phyloP scores from a whole-genome alignment of 2,329 filamentous ascomycete genomes.

The Colletotrichum coccodes region DNA sequence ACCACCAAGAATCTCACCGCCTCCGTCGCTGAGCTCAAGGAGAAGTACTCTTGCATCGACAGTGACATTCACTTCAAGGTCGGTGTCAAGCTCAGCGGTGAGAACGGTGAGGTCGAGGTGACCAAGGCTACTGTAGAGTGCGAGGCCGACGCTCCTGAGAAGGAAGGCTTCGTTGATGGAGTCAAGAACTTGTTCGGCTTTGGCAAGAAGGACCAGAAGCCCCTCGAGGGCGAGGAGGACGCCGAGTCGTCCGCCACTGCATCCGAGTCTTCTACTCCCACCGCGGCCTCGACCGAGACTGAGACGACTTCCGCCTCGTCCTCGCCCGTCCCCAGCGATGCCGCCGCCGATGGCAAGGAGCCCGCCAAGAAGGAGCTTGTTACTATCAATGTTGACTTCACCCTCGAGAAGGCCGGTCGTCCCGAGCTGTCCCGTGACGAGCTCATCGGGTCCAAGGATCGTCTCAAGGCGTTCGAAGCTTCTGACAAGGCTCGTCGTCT shows the following conservation, averaged over 20 bases:
- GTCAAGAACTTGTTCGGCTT: constrained; percentile 98
- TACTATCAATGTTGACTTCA: constrained; percentile 61
- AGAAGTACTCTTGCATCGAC: constrained; percentile 80
- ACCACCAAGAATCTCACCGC: constrained; percentile 87
- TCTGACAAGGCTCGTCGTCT: constrained; percentile 82
- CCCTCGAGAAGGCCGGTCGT: constrained; percentile 60
- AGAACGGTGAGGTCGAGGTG: constrained; percentile 85
- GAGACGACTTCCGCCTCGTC: constrained; percentile 35
- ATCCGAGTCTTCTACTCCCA: constrained; percentile 58
- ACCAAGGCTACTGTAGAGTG: constrained; percentile 83
- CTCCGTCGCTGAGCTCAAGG: constrained; percentile 80
- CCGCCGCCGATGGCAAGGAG: constrained; percentile 59
- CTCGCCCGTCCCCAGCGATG: constrained; percentile 59
- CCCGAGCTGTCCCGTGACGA: constrained; percentile 60
- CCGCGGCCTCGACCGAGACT: constrained; percentile 39
- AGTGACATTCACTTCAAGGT: constrained; percentile 85
- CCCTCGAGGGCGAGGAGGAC: constrained; percentile 68
- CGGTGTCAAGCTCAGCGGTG: constrained; percentile 74
- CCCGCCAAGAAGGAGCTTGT: constrained; percentile 69
- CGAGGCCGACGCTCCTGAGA: constrained; percentile 77
- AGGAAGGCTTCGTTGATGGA: constrained; percentile 87
- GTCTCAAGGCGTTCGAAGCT: constrained; percentile 84
- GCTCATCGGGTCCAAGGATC: constrained; percentile 67
- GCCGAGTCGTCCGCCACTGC: constrained; percentile 46
- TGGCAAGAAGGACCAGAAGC: constrained; percentile 87